Base-by-base conservation (phyloP, 495 filamentous ascomycete species). In the Podospora pseudoanserina region DNA sequence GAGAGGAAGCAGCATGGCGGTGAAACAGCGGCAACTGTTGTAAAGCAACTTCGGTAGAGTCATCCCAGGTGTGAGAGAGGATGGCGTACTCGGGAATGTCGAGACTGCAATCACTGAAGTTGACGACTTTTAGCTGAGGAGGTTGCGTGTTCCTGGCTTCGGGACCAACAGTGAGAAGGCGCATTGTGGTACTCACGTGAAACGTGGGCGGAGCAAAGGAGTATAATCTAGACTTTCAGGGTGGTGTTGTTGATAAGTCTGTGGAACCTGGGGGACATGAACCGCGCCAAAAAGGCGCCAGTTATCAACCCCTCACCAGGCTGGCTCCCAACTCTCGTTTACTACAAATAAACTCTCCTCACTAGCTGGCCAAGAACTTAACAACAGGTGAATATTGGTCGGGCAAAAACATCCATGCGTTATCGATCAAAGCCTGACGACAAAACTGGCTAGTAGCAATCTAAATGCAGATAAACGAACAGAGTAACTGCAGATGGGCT, bases 51-150 rank as follows among this genome's bases (percentile, higher is more conserved):
- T 74, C 73, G 11, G 67, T 11, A 49, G 39, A 66, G 1, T 64
- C 63, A 16, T 64, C 68, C 73, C 71, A 75, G 0, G 71, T 69
- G 32, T 71, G 71, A 0, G 71, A 75, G 1, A 73, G 27, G 6
- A 73, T 75, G 16, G 64, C 69, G 28, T 75, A 72, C 1, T 30
- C 5, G 13, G 27, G 53, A 15, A 28, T 39, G 4, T 32, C 30
- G 30, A 3, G 7, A 32, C 30, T 32, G 30, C 5, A 32, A 3
- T 32, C 30, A 7, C 5, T 32, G 30, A 32, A 32, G 30, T 5
- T 32, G 30, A 32, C 30, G 5, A 32, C 0, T 32, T 32, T 32
- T 7, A 32, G 30, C 4, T 32, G 30, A 32, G 30, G 30, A 32
- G 30, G 30, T 32, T 32, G 30, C 30, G 30, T 32, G 30, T 7